Evolutionary conservation across 108 stramenopile genomes (phyloP).

Genomic region (Skeletonema tropicum): DNA sequence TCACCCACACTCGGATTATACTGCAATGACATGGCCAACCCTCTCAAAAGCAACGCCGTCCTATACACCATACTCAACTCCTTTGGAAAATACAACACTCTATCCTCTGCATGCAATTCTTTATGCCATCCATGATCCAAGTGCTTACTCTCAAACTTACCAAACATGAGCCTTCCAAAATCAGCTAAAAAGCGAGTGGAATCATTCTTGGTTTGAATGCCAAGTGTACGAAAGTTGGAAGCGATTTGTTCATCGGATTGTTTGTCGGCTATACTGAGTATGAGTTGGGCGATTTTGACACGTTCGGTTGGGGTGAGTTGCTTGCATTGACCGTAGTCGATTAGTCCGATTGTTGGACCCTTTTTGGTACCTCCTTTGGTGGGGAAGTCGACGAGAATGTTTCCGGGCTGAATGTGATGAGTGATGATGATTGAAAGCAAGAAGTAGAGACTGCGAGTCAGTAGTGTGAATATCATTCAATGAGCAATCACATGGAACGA

Average conservation of each 20-base stretch:
- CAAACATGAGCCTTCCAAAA: slow-evolving; percentile 80
- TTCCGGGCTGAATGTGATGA: slow-evolving; percentile 42
- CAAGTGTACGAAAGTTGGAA: slow-evolving; percentile 61
- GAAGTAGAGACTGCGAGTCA: too few relatives aligned
- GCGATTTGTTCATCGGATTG: slow-evolving; percentile 69
- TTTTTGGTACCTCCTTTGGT: neutral
- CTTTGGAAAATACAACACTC: slow-evolving; percentile 73
- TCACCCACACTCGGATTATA: slow-evolving; percentile 69
- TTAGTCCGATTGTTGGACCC: slow-evolving; percentile 50
- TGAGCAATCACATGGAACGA: neutral
- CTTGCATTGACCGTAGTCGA: slow-evolving; percentile 83
- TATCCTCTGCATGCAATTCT: slow-evolving; percentile 63
- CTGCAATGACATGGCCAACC: slow-evolving; percentile 76
- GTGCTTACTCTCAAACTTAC: slow-evolving; percentile 61
- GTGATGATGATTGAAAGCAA: too few relatives aligned
- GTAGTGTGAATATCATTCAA: neutral
- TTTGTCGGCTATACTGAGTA: slow-evolving; percentile 74
- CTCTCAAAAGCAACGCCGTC: slow-evolving; percentile 65
- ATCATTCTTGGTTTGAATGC: slow-evolving; percentile 70
- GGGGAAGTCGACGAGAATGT: slow-evolving; percentile 52
- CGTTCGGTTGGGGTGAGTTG: slow-evolving; percentile 57
- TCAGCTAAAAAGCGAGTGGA: slow-evolving; percentile 71
- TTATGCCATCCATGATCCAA: slow-evolving; percentile 66
- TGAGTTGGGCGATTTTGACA: slow-evolving; percentile 56
- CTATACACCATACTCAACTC: slow-evolving; percentile 80